Evolutionary conservation across 2,329 filamentous ascomycete species (phyloP), one percentile per base, ranked within the genome.

Genomic region (Laburnicola sp.): DNA sequence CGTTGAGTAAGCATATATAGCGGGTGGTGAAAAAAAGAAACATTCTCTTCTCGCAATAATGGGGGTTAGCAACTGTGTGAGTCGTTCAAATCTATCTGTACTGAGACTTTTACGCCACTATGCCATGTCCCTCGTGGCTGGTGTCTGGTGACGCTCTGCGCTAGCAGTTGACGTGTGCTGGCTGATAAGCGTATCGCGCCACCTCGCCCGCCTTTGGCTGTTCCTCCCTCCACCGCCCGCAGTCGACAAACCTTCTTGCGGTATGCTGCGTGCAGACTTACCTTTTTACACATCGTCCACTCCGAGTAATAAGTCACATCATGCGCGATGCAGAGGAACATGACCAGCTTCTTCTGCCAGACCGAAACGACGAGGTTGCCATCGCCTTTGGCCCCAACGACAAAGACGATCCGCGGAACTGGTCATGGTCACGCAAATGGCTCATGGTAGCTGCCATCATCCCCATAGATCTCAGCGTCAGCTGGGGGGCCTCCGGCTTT

Each of bases 401-500:
- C 39, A 50, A 55, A 32, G 60, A 71, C 22, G 65, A 74, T 41
- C 71, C 71, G 4, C 58, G 69, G 7, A 72, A 74, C 51, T 74
- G 71, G 71, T 45, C 64, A 2, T 36, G 42, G 34, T 45, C 56
- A 28, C 62, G 64, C 25, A 73, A 72, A 63, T 73, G 70, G 69
- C 43, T 68, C 5, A 69, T 73, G 63, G 59, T 72, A 4, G 64
- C 64, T 26, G 63, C 63, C 16, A 71, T 74, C 31, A 62, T 70
- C 2, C 63, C 70, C 27, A 71, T 73, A 43, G 69, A 72, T 42
- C 60, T 71, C 30, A 68, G 63, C 32, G 69, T 72, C 27, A 68
- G 64, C 11, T 80, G 76, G 72, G 76, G 74, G 6, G 77, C 77
- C 1, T 78, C 75, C 4, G 77, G 77, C 6, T 80, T 76, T 58